Evolutionary conservation across 2,329 filamentous ascomycete genomes (phyloP), one percentile per base, ranked within the genome.

Genomic region (Penicillium sp.): DNA sequence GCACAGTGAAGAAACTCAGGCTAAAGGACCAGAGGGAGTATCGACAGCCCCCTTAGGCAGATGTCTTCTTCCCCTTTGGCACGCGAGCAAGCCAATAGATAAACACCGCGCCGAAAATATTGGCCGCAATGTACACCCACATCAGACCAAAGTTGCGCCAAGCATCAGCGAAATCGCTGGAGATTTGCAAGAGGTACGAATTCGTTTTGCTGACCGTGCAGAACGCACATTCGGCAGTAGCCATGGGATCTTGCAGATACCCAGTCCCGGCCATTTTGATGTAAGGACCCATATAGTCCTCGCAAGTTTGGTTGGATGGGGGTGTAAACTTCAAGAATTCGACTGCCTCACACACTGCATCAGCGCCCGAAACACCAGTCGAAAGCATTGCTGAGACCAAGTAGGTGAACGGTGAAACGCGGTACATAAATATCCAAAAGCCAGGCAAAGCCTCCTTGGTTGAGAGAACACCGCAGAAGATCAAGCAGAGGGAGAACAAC

Each of bases 401-500:
- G 27, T 58, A 58, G 4, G 56, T 58, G 2, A 54, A 48, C 3
- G 56, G 56, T 3, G 42, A 42, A 10, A 43, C 43, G 15, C 56
- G 56, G 29, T 58, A 58, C 56, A 58, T 58, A 37, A 58, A 58
- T 17, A 49, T 55, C 56, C 56, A 58, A 37, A 58, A 58, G 1
- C 50, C 42, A 8, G 56, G 56, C 7, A 58, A 33, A 9, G 42
- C 51, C 12, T 47, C 43, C n/a, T 31, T 31, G 12, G 27, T 31
- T 9, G 54, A n/a, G 15, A 38, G 47, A 23, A 54, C 42, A 7
- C 51, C 51, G 3, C 87, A 90, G 81, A 93, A 93, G 67, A 91
- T 84, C 53, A 93, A 80, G 59, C 82, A 86, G 54, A 93, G 80
- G 37, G 83, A 86, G 78, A 93, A 93, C 66, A 89, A 77, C 58